A percentile compares a stretch with the other conserved stretches of the same genome.
These are phyloP conservation scores for Porogramme epimiltina DNA, from an alignment of 1,284 basidiomycete genomes.

Conservation along the genomic window DNA sequence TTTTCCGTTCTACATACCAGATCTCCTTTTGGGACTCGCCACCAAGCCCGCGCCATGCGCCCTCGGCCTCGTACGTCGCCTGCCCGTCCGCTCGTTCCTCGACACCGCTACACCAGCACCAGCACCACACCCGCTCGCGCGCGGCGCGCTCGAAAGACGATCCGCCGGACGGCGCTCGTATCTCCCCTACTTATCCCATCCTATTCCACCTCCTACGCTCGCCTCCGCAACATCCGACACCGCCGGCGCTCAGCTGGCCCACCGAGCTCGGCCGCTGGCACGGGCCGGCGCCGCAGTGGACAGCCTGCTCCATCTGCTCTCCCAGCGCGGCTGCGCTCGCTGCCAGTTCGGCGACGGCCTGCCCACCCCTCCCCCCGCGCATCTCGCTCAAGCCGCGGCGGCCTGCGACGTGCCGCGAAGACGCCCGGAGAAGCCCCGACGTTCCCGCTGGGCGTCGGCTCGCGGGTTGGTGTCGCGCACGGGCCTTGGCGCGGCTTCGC, in stretches of 20 bases:
- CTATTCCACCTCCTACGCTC: too few species aligned
- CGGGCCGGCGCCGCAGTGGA: not conserved
- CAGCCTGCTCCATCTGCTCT: not conserved
- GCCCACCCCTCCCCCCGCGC: not conserved
- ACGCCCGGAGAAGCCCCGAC: not conserved
- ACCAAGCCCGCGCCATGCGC: not conserved
- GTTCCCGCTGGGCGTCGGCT: not conserved
- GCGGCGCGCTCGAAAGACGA: not conserved
- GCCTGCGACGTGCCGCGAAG: too few species aligned
- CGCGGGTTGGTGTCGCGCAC: too few species aligned
- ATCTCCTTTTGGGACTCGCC: conserved; percentile 1
- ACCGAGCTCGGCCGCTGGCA: too few species aligned
- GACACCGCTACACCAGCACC: not conserved
- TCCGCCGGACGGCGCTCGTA: not conserved
- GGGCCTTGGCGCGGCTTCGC: too few species aligned
- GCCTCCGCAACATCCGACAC: too few species aligned
- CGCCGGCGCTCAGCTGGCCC: too few species aligned
- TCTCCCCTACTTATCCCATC: not conserved
- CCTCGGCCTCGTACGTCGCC: not conserved
- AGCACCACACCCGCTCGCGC: not conserved
- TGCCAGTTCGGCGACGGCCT: not conserved
- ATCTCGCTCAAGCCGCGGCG: not conserved
- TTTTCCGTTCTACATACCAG: not conserved
- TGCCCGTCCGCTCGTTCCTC: conserved; percentile 5
- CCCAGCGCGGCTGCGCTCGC: not conserved